These are phyloP conservation scores for Ceratopteris richardii DNA, from an alignment of 75 land plant species.

Conservation along the genomic window DNA sequence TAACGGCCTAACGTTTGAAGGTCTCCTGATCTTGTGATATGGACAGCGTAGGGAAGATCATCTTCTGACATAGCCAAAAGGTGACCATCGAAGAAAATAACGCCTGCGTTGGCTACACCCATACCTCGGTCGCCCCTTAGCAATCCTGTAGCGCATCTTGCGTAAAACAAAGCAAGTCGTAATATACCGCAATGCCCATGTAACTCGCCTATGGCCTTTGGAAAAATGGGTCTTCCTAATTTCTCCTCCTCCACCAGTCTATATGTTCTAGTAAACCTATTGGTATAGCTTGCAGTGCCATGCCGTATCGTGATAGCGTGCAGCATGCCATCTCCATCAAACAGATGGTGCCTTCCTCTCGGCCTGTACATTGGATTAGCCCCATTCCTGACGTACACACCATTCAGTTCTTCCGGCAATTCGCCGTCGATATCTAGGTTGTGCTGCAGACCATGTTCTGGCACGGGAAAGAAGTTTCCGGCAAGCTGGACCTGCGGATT, in stretches of 20 bases:
- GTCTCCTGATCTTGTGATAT: slow-evolving; percentile 37
- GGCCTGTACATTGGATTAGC: slow-evolving; percentile 60
- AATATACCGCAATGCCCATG: slow-evolving; percentile 57
- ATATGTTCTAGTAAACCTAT: slow-evolving; percentile 55
- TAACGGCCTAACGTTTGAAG: slow-evolving; percentile 48
- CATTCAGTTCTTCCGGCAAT: slow-evolving; percentile 37
- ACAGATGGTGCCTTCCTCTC: slow-evolving; percentile 50
- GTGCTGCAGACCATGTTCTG: no score
- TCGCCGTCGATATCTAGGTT: slow-evolving; percentile 37
- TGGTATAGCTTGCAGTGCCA: slow-evolving; percentile 38
- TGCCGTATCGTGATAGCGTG: slow-evolving; percentile 39
- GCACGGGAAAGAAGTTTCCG: no score
- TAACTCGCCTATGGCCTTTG: slow-evolving; percentile 68
- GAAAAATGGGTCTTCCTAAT: slow-evolving; percentile 50
- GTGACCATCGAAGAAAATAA: slow-evolving; percentile 46
- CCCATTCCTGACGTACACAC: slow-evolving; percentile 72
- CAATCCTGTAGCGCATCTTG: slow-evolving; percentile 35
- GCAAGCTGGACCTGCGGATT: slow-evolving; percentile 67
- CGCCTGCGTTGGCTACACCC: slow-evolving; percentile 77
- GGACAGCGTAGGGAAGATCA: slow-evolving; percentile 67
- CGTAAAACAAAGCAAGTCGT: slow-evolving; percentile 33
- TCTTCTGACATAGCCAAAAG: slow-evolving; percentile 83
- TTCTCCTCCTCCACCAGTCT: slow-evolving; percentile 41
- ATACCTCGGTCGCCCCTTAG: slow-evolving; percentile 42
- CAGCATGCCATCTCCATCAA: slow-evolving; percentile 79